Evolutionary conservation across 2,329 filamentous ascomycete genomes (phyloP), one percentile per base, ranked within the genome.

Genomic region (Cercospora sesami): DNA sequence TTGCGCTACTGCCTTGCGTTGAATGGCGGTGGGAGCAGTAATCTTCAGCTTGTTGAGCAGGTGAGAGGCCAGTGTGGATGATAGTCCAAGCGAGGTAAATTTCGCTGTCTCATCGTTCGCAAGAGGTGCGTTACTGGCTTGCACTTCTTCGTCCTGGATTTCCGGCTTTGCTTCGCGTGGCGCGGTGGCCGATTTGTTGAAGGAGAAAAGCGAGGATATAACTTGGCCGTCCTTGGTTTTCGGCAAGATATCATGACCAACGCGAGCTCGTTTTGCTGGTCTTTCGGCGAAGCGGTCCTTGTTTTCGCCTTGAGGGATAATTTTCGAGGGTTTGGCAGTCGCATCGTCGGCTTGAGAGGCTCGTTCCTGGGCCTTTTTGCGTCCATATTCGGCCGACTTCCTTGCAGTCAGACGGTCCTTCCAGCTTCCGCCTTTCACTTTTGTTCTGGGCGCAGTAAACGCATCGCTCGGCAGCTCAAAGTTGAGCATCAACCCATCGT

Each of bases 401-500:
- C 93, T 91, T 39, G 93, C 93, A 65, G 89, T 90, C 68, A 94
- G 86, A 70, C 95, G 87, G 78, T 97, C 94, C 77, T 91, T 91
- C 95, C 95, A 99, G 74, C 88, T 87, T n/a, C 95, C 95, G 73
- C 95, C 95, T 78, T 91, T 95, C 80, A 96, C 92, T 64, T 83
- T 86, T 73, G 85, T 84, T 85, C 86, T 83, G 12, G 90, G 86
- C 72, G 85, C 39, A 10, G 60, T 83, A 85, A 86, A 83, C 18
- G 91, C 86, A 69, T 92, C 89, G 30, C 87, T 86, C 3, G 76
- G 74, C 66, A 97, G 83, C 74, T 93, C 89, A 78, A 98, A 97
- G 76, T 98, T 98, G 78, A 98, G 84, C 66, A 97, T 86, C 88
- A 99, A 91, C 73, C 93, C 93, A 89, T 96, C 92, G 83, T 98